These are phyloP conservation scores for Trichoderma oligosporum DNA, from an alignment of 2,329 filamentous ascomycete species.

Conservation along the genomic window DNA sequence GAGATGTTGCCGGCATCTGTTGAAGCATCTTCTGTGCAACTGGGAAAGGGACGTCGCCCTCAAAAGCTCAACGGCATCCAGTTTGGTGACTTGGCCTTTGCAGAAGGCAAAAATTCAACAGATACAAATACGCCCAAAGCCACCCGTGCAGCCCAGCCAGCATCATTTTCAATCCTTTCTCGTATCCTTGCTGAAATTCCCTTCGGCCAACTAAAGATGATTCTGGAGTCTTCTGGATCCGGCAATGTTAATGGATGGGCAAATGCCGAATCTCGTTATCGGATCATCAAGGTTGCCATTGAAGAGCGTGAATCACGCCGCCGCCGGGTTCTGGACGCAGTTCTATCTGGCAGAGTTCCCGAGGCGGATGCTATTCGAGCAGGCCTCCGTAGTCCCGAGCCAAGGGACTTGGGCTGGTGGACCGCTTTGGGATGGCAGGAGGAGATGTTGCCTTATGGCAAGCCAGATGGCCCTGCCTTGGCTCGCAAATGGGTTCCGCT, in stretches of 20 bases:
- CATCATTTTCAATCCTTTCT: slow-evolving; percentile 53
- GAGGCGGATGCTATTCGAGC: slow-evolving; percentile 35
- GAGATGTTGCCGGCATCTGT: neutral
- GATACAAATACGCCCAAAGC: slow-evolving; percentile 33
- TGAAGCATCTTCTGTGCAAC: slow-evolving; percentile 35
- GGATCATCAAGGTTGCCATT: slow-evolving; percentile 48
- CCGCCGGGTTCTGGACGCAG: slow-evolving; percentile 41
- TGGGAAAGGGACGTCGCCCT: slow-evolving; percentile 41
- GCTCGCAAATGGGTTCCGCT: slow-evolving; percentile 45
- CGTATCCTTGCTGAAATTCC: slow-evolving; percentile 67
- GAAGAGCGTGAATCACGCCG: slow-evolving; percentile 57
- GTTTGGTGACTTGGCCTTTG: slow-evolving; percentile 62
- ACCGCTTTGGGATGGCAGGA: slow-evolving; percentile 50
- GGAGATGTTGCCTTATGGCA: slow-evolving; percentile 36
- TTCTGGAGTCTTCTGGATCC: slow-evolving; percentile 58
- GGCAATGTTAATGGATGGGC: slow-evolving; percentile 51
- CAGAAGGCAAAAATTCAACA: slow-evolving; percentile 26
- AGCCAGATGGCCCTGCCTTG: slow-evolving; percentile 41
- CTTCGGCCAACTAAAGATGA: slow-evolving; percentile 60
- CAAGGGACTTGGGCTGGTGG: slow-evolving; percentile 42
- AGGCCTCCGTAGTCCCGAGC: slow-evolving; percentile 38
- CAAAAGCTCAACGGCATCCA: slow-evolving; percentile 60
- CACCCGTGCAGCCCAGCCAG: slow-evolving; percentile 28
- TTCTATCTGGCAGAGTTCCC: slow-evolving; percentile 36
- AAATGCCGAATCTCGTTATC: slow-evolving; percentile 44